Evolutionary conservation across 352 stramenopile genomes (phyloP), one percentile per base, ranked within the genome.

Genomic region (Globisporangium echinulatum): DNA sequence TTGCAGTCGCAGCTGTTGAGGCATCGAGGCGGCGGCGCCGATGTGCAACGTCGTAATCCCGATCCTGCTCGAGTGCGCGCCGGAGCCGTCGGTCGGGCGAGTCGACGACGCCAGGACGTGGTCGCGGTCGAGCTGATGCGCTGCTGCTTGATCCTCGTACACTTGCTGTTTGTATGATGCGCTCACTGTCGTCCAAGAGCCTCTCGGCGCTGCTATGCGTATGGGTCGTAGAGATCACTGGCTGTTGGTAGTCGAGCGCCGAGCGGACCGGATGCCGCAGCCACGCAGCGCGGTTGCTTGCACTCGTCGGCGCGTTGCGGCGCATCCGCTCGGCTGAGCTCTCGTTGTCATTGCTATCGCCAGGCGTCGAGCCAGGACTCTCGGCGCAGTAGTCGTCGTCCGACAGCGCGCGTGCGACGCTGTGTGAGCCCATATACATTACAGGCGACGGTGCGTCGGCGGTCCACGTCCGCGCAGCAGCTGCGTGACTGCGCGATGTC

Each of bases 331-430:
- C 25, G 25, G 2, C 25, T 33, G 2, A 47, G 38, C 10, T 39
- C 43, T 52, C 37, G 19, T 50, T 33, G 14, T 59, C 50, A 0
- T 58, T 37, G n/a, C 47, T 42, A 38, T 49, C 47, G 36, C 49
- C 57, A 7, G 38, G 44, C 2, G 68, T 67, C 13, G 79, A 85
- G 10, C 58, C 63, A 0, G 75, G 79, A 42, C 79, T 89, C 68
- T 87, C 79, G 15, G 66, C 66, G 49, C 77, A 87, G 44, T 84
- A 75, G 47, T 85, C 74, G 43, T 85, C 76, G 43, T 85, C 76
- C 3, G 64, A 67, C 2, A 61, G 40, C 33, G 63, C 14, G 37
- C 11, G 33, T 51, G 63, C 33, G n/a, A 39, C 36, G 11, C 44
- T 33, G 13, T n/a, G 55, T 44, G 55, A 42, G 13, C 53, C 47